phyloP scores from a whole-genome alignment of 2,329 filamentous ascomycete species.

The Ophiostoma ulmi region DNA sequence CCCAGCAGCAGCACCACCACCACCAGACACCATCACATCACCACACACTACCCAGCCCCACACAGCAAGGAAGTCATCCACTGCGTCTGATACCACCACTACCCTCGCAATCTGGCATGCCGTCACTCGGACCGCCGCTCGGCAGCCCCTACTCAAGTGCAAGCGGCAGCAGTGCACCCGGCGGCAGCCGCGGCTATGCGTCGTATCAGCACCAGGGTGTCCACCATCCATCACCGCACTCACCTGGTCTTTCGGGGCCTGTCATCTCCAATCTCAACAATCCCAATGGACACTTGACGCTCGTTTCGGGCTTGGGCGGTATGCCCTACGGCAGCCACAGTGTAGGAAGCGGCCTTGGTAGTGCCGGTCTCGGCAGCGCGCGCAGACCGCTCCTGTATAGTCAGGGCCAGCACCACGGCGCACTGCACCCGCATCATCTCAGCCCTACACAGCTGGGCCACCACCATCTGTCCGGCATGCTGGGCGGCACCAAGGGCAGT shows the following conservation, averaged over 20 bases:
- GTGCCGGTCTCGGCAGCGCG: neutral
- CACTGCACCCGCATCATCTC: conserved; percentile 38
- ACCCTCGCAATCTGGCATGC: conserved; percentile 20
- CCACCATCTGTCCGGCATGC: conserved; percentile 52
- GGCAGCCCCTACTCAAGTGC: conserved; percentile 2
- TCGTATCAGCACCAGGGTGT: conserved; percentile 14
- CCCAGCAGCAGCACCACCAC: conserved; percentile 13
- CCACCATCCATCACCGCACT: conserved; percentile 18
- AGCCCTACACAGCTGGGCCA: conserved; percentile 19
- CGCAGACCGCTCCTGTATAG: conserved; percentile 24
- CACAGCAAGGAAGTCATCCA: conserved; percentile 12
- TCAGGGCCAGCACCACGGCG: conserved; percentile 15
- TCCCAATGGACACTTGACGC: conserved; percentile 21
- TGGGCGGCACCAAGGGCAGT: conserved; percentile 37
- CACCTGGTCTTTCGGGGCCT: conserved; percentile 18
- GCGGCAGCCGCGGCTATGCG: conserved; percentile 16
- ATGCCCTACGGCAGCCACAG: conserved; percentile 19
- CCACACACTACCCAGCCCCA: conserved; percentile 20
- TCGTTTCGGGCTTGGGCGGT: conserved; percentile 20
- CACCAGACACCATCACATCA: conserved; percentile 8
- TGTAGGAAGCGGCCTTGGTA: neutral
- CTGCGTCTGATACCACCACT: conserved; percentile 24
- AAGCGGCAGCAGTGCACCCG: neutral
- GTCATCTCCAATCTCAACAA: conserved; percentile 25
- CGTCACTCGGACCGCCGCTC: conserved; percentile 18